phyloP scores from a whole-genome alignment of 2,329 filamentous ascomycete genomes.

The Neurospora sp. region DNA sequence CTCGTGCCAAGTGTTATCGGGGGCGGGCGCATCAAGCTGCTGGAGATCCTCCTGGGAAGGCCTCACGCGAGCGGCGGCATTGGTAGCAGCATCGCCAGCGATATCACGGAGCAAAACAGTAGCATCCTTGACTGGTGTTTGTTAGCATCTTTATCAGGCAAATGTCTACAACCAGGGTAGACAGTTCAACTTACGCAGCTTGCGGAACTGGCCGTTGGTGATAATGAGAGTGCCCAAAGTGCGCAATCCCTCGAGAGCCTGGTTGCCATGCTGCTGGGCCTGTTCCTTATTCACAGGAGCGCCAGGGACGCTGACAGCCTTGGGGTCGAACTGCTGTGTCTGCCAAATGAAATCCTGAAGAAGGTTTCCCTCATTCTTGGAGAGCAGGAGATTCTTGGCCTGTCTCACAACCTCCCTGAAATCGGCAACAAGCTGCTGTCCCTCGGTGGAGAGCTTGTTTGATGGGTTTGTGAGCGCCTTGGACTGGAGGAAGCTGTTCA shows the following conservation, averaged over 20 bases:
- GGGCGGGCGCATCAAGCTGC: slow-evolving; percentile 73
- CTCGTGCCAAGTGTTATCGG: slow-evolving; percentile 92
- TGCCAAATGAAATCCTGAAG: slow-evolving; percentile 97
- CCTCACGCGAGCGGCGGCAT: slow-evolving; percentile 63
- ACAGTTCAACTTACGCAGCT: slow-evolving; percentile 54
- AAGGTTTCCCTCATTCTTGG: slow-evolving; percentile 91
- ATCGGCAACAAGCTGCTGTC: slow-evolving; percentile 67
- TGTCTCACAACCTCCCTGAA: slow-evolving; percentile 70
- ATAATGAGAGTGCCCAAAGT: slow-evolving; percentile 83
- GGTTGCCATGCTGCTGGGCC: slow-evolving; percentile 72
- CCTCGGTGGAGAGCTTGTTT: slow-evolving; percentile 70
- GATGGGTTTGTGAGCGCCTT: slow-evolving; percentile 61
- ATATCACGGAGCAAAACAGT: slow-evolving; percentile 78
- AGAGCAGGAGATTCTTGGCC: slow-evolving; percentile 74
- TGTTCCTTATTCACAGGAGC: slow-evolving; percentile 65
- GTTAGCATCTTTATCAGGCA: slow-evolving; percentile 5
- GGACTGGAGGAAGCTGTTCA: slow-evolving; percentile 78
- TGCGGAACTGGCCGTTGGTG: slow-evolving; percentile 93
- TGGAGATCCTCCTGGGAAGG: slow-evolving; percentile 67
- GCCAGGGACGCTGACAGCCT: slow-evolving; percentile 49
- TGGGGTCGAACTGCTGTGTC: slow-evolving; percentile 63
- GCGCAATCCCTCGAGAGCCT: slow-evolving; percentile 74
- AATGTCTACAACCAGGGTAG: not conserved
- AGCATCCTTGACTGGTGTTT: slow-evolving; percentile 57
- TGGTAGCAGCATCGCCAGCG: slow-evolving; percentile 77